Percentiles rank a stretch among this genome's conserved stretches.
These are phyloP conservation scores for Talaromyces stipitatus DNA, from an alignment of 495 filamentous ascomycete genomes.

Conservation along the genomic window DNA sequence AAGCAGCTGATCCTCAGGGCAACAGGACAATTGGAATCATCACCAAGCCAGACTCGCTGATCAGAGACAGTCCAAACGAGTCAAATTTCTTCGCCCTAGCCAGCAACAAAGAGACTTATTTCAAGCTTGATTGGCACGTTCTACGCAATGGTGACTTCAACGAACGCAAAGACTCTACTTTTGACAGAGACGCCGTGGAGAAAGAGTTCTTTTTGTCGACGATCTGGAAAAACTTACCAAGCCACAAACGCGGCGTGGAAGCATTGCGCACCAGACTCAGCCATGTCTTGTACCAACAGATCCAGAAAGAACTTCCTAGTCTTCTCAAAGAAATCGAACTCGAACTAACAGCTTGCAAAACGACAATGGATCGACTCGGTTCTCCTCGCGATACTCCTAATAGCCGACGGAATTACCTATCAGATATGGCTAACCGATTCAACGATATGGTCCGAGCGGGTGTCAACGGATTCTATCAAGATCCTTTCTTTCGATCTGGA, in stretches of 20 bases:
- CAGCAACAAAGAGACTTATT: conserved; percentile 50
- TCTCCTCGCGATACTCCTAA: conserved; percentile 2
- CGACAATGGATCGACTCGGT: background rate
- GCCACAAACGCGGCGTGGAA: conserved; percentile 25
- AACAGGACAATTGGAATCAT: conserved; percentile 52
- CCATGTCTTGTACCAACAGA: conserved; percentile 30
- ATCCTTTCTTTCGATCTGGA: background rate
- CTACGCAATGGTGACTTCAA: conserved; percentile 51
- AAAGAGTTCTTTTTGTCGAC: conserved; percentile 25
- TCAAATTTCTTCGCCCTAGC: conserved; percentile 44
- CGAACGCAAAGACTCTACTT: conserved; percentile 17
- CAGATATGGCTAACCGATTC: background rate
- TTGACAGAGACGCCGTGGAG: conserved; percentile 22
- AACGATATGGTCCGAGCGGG: background rate
- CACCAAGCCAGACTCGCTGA: conserved; percentile 42
- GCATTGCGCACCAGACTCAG: conserved; percentile 33
- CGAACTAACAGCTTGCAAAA: conserved; percentile 3
- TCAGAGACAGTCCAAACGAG: conserved; percentile 30
- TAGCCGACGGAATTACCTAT: background rate
- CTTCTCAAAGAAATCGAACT: conserved; percentile 20
- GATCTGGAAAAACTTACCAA: conserved; percentile 24
- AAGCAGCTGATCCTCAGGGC: conserved; percentile 32
- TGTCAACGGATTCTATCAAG: background rate
- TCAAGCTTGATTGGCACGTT: conserved; percentile 64
- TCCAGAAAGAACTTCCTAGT: conserved; percentile 29